A percentile compares a stretch with the other conserved stretches of the same genome.
phyloP scores from a whole-genome alignment of 75 land plant species.

The Ceratopteris richardii region DNA sequence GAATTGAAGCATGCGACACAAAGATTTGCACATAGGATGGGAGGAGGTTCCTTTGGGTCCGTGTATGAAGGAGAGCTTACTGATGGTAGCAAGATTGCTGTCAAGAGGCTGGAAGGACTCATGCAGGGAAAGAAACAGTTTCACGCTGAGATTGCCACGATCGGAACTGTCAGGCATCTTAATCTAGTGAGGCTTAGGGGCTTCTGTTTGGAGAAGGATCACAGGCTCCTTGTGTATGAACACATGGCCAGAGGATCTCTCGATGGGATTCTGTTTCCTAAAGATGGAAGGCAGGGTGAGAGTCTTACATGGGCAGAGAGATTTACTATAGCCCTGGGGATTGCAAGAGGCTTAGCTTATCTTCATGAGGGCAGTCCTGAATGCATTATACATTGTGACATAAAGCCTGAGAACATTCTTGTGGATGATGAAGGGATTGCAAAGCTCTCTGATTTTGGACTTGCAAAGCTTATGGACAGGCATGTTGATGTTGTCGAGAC shows the following conservation, averaged over 20 bases:
- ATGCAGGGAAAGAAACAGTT: slow-evolving; percentile 53
- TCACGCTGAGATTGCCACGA: slow-evolving; percentile 30
- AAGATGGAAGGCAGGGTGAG: neutral
- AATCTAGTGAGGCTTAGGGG: slow-evolving; percentile 44
- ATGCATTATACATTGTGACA: slow-evolving; percentile 66
- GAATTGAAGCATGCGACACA: slow-evolving; percentile 15
- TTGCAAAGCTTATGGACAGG: slow-evolving; percentile 27
- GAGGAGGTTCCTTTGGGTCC: slow-evolving; percentile 33
- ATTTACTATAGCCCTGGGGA: slow-evolving; percentile 28
- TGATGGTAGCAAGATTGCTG: slow-evolving; percentile 36
- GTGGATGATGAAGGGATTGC: slow-evolving; percentile 23
- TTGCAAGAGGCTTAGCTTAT: slow-evolving; percentile 51
- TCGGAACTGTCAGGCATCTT: slow-evolving; percentile 35
- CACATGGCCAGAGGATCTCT: slow-evolving; percentile 45
- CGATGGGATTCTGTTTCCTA: slow-evolving; percentile 11
- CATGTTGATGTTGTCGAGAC: slow-evolving; percentile 18
- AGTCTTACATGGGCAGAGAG: slow-evolving; percentile 22
- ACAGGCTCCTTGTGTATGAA: no score
- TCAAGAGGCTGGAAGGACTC: slow-evolving; percentile 39
- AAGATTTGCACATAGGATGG: slow-evolving; percentile 21
- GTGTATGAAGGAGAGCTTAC: slow-evolving; percentile 30
- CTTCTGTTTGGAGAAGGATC: slow-evolving; percentile 50
- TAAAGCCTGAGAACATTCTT: slow-evolving; percentile 38
- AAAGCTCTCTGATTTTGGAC: slow-evolving; percentile 41
- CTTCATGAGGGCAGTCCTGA: slow-evolving; percentile 48